These are phyloP conservation scores for Selenicereus undatus DNA, from an alignment of 148 eudicot species.

Conservation along the genomic window DNA sequence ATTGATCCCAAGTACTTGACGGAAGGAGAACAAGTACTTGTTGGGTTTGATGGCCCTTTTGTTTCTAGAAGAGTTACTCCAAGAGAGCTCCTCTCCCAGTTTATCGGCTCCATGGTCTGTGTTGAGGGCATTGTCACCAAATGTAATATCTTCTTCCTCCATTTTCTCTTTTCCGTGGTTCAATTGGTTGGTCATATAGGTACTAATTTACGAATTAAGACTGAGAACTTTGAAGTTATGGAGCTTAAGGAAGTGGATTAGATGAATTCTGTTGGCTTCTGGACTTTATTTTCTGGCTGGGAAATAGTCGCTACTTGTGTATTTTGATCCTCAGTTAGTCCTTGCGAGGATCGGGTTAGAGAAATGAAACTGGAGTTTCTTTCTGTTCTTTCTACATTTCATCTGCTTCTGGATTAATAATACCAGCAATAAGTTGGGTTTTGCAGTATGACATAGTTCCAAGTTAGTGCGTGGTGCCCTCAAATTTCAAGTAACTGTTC, in stretches of 20 bases:
- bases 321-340: background rate
- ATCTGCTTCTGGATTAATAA: background rate
- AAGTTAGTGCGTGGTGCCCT: background rate
- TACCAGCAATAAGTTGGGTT: background rate
- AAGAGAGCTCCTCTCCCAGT: slow-evolving; percentile 79
- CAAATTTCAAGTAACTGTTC: background rate
- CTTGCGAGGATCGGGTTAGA: background rate
- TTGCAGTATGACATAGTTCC: background rate
- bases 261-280: too few species aligned
- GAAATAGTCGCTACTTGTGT: background rate
- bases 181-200: background rate
- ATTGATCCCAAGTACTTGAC: slow-evolving; percentile 75
- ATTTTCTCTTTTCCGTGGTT: background rate
- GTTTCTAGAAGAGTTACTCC: slow-evolving; percentile 92
- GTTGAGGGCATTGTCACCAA: slow-evolving; percentile 95
- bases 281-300: background rate
- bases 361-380: background rate
- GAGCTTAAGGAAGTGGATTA: background rate
- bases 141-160: slow-evolving; percentile 37
- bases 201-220: background rate
- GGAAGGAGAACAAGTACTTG: slow-evolving; percentile 87
- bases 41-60: slow-evolving; percentile 93
- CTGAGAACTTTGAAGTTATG: background rate
- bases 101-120: slow-evolving; percentile 94
- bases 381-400: background rate